These are phyloP conservation scores for Eucalyptus paniculata DNA, from an alignment of 345 rosid species.

Conservation along the genomic window DNA sequence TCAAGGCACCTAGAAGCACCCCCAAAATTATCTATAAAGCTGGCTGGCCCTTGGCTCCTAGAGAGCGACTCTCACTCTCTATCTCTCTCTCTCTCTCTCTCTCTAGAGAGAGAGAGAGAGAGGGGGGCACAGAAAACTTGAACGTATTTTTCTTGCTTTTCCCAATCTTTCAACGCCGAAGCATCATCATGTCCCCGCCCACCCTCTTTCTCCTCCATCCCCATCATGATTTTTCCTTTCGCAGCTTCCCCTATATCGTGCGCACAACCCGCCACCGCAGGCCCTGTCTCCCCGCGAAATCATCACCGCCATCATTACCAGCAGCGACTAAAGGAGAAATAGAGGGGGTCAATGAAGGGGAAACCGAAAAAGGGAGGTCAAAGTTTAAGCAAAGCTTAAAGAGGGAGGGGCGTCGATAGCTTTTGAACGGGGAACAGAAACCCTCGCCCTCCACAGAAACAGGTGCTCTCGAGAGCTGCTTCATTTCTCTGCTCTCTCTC, in stretches of 20 bases:
- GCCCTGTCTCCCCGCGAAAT: background rate
- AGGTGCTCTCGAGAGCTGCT: background rate
- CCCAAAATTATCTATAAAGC: background rate
- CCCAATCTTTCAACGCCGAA: background rate
- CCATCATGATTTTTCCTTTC: background rate
- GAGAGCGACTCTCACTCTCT: background rate
- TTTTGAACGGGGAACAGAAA: background rate
- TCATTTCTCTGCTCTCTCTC: background rate
- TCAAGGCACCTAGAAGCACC: background rate
- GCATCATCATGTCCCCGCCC: background rate
- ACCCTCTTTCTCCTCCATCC: background rate
- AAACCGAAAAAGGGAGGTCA: background rate
- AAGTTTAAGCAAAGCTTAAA: background rate
- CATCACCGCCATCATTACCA: background rate
- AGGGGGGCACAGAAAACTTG: background rate
- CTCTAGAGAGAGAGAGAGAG: background rate
- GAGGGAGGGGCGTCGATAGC: background rate
- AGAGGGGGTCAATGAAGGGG: background rate
- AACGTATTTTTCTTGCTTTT: background rate
- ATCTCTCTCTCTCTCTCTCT: background rate
- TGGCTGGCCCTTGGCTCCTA: background rate
- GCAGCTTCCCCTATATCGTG: background rate
- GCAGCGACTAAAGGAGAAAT: background rate
- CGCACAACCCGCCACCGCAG: background rate
- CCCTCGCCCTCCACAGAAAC: background rate